phyloP scores from a whole-genome alignment of 805 yeast species.

The Suhomyces vadensis region DNA sequence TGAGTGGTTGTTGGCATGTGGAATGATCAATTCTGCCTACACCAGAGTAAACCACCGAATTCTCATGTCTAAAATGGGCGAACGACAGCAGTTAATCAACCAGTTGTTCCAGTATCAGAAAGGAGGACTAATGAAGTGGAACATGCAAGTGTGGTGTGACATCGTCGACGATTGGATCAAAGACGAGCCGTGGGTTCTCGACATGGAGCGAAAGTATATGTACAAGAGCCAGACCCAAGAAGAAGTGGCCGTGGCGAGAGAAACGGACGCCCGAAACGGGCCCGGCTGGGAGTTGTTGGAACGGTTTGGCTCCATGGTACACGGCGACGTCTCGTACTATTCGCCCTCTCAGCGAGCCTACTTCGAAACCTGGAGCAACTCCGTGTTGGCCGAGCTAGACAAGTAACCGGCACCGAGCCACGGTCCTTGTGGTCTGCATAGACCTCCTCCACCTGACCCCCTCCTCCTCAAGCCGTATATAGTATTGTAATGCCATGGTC shows the following conservation, averaged over 20 bases:
- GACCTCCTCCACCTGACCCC: too few relatives aligned
- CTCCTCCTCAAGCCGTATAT: too few relatives aligned
- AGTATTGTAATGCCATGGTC: too few relatives aligned
- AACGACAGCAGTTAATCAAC: constrained; percentile 47
- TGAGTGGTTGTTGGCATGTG: constrained; percentile 72
- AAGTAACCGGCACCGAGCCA: background rate
- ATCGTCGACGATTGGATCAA: constrained; percentile 55
- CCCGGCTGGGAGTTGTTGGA: constrained; percentile 31
- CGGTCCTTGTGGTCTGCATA: too few relatives aligned
- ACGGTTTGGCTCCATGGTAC: constrained; percentile 36
- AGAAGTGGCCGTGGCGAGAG: constrained; percentile 23
- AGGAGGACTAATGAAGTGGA: constrained; percentile 52
- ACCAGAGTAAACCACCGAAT: constrained; percentile 51
- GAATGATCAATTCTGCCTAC: constrained; percentile 61
- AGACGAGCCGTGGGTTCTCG: constrained; percentile 63
- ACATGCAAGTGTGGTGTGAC: constrained; percentile 53
- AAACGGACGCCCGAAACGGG: constrained; percentile 33
- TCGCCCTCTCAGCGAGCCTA: constrained; percentile 32
- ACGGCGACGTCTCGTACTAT: constrained; percentile 31
- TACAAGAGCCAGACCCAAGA: constrained; percentile 28
- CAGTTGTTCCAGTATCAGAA: constrained; percentile 54
- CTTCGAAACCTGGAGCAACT: constrained; percentile 30
- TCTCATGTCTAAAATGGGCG: constrained; percentile 49
- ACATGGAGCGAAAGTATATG: constrained; percentile 48
- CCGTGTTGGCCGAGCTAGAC: background rate